These are phyloP conservation scores for Scedosporium boydii DNA, from an alignment of 2,329 filamentous ascomycete species.

Conservation along the genomic window DNA sequence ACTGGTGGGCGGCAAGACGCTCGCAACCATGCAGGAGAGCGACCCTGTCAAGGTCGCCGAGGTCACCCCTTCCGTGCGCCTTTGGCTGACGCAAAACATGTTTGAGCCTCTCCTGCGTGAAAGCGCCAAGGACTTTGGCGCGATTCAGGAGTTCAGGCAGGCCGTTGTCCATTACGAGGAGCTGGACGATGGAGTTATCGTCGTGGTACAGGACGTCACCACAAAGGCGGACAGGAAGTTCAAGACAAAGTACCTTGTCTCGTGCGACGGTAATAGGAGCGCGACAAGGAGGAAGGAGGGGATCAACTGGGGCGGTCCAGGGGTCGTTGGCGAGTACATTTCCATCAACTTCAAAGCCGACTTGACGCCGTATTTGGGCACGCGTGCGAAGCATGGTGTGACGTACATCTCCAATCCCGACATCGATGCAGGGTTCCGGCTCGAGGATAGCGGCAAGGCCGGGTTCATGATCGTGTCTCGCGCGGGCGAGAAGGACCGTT, in stretches of 20 bases:
- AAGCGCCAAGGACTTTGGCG: neutral
- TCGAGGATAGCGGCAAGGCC: neutral
- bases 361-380: neutral
- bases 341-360: neutral
- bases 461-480: neutral
- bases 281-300: neutral
- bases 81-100: neutral
- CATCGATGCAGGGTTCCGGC: neutral
- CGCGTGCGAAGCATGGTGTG: neutral
- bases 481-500: neutral
- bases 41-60: neutral
- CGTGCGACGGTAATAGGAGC: neutral
- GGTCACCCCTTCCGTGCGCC: neutral
- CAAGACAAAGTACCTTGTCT: neutral
- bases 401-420: neutral
- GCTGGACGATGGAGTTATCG: neutral
- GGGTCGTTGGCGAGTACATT: neutral
- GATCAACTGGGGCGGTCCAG: neutral
- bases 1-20: neutral
- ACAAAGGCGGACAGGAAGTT: neutral
- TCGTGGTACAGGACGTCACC: neutral
- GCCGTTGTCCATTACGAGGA: neutral
- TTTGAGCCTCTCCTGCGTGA: neutral
- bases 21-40: neutral
- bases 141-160: neutral